Evolutionary conservation across 306 rosid genomes (phyloP).

Genomic region (Cyclanthera cordifolia): DNA sequence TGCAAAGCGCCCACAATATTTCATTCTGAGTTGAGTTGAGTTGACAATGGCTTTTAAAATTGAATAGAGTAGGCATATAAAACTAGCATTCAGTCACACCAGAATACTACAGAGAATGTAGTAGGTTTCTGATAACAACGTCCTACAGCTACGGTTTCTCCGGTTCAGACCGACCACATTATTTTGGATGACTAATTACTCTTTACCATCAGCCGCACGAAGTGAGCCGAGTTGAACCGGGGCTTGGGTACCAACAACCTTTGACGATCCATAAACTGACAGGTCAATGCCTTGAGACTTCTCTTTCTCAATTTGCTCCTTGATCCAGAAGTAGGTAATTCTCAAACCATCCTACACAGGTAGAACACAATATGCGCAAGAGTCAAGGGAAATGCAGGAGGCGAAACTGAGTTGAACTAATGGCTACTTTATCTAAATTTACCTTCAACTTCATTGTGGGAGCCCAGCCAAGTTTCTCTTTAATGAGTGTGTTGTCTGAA

Average conservation of each 20-base stretch:
- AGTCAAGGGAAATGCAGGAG: not conserved
- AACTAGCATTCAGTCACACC: not conserved
- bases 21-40: not conserved
- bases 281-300: constrained; percentile 57
- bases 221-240: constrained; percentile 95
- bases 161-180: not conserved
- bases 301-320: constrained; percentile 96
- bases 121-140: not conserved
- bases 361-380: not conserved
- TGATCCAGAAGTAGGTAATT: constrained; percentile 90
- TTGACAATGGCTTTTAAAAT: not conserved
- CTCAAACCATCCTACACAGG: constrained; percentile 76
- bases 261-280: constrained; percentile 67
- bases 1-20: not conserved
- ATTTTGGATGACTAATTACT: constrained; percentile 19
- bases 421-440: not conserved
- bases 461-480: constrained; percentile 99
- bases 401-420: not conserved
- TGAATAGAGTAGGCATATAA: not conserved
- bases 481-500: constrained; percentile 88
- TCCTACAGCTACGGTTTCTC: not conserved
- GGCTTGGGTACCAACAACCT: constrained; percentile 92
- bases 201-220: constrained; percentile 89
- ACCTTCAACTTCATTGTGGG: constrained; percentile 97
- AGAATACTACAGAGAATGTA: not conserved